Evolutionary conservation across 257 asterid species (phyloP), one percentile per base, ranked within the genome.

Genomic region (Solanum sitiens): DNA sequence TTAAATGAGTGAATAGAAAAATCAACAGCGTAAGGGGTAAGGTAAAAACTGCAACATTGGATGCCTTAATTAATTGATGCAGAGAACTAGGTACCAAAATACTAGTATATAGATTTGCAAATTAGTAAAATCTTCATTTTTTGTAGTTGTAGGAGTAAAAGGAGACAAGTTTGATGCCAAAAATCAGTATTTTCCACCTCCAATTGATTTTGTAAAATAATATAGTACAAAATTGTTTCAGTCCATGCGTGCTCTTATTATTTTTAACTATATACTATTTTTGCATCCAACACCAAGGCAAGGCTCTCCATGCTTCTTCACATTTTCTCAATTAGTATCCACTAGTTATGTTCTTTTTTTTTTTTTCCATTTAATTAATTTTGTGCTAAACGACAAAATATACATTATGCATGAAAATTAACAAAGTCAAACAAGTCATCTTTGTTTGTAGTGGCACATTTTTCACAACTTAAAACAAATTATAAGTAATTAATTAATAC

Each of bases 11-110:
- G 4, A 74, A 37, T 6, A 74, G 50, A 21, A 74, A 37, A 74
- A 21, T 18, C 9, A 37, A 56, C 65, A 56, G 65, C 65, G 11
- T 53, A 56, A 11, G n/a, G n/a, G n/a, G 40, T 77, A 27, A 16
- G 27, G 85, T 80, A 47, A 80, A 16, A n/a, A 27, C 77, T 73
- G 30, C 82, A 84, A 88, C 92, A 88, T 92, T 86, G 94, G 94
- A 92, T 92, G 25, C 94, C 91, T 65, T 89, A 61, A 21, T 71
- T 89, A 61, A 21, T 42, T 74, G 86, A 39, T 16, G 72, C 86
- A 72, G 67, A 86, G 89, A 79, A 61, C 89, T 86, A 86, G 65
- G 15, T 23, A 89, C 90, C 88, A 87, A 89, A 88, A 91, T 61
- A 23, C 65, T 10, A 4, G 33, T 65, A 13, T 32, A 3, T 40